Percentiles rank a stretch among this genome's conserved stretches.
Evolutionary conservation across 1,139 yeast genomes (phyloP).

Genomic region (Nakaseomyces nivariensis): DNA sequence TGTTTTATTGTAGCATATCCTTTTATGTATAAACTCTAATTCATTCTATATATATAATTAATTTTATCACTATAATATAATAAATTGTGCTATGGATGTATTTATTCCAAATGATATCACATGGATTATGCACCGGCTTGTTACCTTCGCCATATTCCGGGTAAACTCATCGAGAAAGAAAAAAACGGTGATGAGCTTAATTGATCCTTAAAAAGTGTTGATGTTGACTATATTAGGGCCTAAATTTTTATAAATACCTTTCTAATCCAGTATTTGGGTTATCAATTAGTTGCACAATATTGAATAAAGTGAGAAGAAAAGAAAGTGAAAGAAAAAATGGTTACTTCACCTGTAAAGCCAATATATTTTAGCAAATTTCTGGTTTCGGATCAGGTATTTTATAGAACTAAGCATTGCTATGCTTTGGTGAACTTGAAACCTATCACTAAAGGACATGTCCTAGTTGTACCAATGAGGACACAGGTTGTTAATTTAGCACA

Average conservation of each 20-base stretch:
- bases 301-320: not conserved
- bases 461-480: slow-evolving; percentile 68
- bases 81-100: too few relatives aligned
- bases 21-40: too few relatives aligned
- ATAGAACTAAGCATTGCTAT: slow-evolving; percentile 46
- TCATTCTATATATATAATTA: too few relatives aligned
- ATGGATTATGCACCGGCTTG: not conserved
- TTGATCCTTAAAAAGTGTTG: too few relatives aligned
- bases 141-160: too few relatives aligned
- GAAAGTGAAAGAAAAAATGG: not conserved
- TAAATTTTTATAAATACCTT: too few relatives aligned
- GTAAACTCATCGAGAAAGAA: too few relatives aligned
- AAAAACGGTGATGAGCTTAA: too few relatives aligned
- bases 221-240: not conserved
- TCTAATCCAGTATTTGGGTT: too few relatives aligned
- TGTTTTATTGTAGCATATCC: too few relatives aligned
- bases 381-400: slow-evolving; percentile 29
- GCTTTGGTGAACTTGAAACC: slow-evolving; percentile 89
- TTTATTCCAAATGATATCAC: too few relatives aligned
- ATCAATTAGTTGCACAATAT: not conserved
- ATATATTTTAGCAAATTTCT: slow-evolving; percentile 27
- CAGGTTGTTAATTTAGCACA: slow-evolving; percentile 56
- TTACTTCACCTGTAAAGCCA: not conserved
- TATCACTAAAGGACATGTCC: slow-evolving; percentile 78
- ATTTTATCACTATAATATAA: too few relatives aligned